A percentile compares a stretch with the other conserved stretches of the same genome.
Conservation (phyloP, 2,329 filamentous ascomycete species). For the Stromatinia cepivora region DNA sequence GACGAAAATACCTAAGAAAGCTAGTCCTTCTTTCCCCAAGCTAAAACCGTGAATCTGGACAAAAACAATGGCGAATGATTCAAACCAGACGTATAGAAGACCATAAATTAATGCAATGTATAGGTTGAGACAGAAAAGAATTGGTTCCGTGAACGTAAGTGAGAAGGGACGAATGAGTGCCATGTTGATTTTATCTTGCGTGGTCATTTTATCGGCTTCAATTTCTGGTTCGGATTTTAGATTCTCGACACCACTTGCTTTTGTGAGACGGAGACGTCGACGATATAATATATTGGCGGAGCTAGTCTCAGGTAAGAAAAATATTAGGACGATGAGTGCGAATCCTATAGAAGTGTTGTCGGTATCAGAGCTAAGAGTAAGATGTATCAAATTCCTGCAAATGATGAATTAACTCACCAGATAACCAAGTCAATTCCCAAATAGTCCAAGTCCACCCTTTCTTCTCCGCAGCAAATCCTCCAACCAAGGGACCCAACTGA, state of each 20-base stretch:
- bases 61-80: constrained; percentile 62
- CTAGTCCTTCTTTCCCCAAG: constrained; percentile 56
- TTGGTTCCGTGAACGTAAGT: constrained; percentile 60
- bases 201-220: constrained; percentile 53
- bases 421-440: constrained; percentile 61
- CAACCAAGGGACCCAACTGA: constrained; percentile 57
- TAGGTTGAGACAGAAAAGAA: constrained; percentile 60
- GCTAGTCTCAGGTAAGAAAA: constrained; percentile 64
- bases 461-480: constrained; percentile 57
- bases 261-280: constrained; percentile 59
- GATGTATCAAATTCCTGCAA: neutral
- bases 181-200: constrained; percentile 50
- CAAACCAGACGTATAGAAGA: constrained; percentile 63
- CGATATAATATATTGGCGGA: constrained; percentile 58
- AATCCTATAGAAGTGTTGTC: constrained; percentile 40
- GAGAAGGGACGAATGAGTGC: constrained; percentile 59
- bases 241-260: constrained; percentile 52
- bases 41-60: constrained; percentile 59
- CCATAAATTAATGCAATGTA: constrained; percentile 63
- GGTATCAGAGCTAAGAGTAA: neutral
- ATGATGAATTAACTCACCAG: constrained; percentile 38
- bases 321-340: constrained; percentile 56
- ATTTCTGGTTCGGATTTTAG: constrained; percentile 65
- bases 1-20: constrained; percentile 57
- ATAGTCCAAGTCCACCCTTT: constrained; percentile 60